Evolutionary conservation across 768 basidiomycete species (phyloP).

Genomic region (Lactifluus rugatus): DNA sequence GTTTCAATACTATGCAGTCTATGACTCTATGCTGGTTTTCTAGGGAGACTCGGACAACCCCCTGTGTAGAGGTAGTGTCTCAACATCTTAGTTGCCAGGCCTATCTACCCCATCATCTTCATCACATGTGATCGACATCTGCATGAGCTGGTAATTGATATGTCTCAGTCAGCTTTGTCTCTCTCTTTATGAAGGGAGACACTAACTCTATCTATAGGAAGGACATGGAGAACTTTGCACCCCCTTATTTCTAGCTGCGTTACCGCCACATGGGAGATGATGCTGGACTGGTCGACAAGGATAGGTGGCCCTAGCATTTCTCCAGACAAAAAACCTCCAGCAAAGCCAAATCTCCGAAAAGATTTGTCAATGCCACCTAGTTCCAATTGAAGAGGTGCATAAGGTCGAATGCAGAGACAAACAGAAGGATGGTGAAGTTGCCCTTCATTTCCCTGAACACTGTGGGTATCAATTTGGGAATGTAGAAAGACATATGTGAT

Average conservation of each 20-base stretch:
- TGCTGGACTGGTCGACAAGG: background rate
- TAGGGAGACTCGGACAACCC: too few species aligned
- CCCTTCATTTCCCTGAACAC: too few species aligned
- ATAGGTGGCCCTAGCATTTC: too few species aligned
- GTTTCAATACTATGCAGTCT: too few species aligned
- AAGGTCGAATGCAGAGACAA: background rate
- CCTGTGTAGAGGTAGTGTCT: too few species aligned
- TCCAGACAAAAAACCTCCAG: too few species aligned
- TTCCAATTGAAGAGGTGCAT: background rate
- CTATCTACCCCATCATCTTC: background rate
- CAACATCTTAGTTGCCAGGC: too few species aligned
- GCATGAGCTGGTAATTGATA: background rate
- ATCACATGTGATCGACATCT: background rate
- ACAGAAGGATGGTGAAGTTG: background rate
- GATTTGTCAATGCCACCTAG: background rate
- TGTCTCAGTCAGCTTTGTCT: background rate
- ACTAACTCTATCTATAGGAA: background rate
- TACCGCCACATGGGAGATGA: background rate
- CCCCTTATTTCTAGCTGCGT: background rate
- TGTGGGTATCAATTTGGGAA: too few species aligned
- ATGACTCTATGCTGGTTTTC: too few species aligned
- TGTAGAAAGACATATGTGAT: too few species aligned
- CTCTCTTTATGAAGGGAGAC: background rate
- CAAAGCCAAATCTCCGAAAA: background rate
- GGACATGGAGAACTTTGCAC: background rate